Percentiles rank a stretch among this genome's conserved stretches.
Conservation (phyloP, 1,284 basidiomycete genomes). For the Ceratobasidium sp. region DNA sequence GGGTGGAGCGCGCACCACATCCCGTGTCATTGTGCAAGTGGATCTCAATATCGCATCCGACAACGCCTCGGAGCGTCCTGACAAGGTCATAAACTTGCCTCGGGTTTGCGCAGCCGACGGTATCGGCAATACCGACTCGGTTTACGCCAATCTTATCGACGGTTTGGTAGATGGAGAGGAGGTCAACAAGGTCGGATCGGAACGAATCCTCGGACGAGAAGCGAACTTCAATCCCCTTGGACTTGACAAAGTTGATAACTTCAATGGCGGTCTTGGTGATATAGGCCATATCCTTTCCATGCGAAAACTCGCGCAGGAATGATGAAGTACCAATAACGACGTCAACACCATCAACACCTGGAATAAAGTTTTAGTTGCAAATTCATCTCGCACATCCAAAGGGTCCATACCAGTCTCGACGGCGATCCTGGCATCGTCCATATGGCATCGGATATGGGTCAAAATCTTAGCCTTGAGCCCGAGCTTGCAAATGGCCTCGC, state of each 20-base stretch:
- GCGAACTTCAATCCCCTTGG: slow-evolving; percentile 99
- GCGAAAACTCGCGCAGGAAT: slow-evolving; percentile 99
- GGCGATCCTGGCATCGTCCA: slow-evolving; percentile 99
- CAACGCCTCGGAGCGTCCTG: slow-evolving; percentile 94
- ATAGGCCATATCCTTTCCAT: slow-evolving; percentile 99
- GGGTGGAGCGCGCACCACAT: slow-evolving; percentile 75
- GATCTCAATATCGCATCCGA: slow-evolving; percentile 96
- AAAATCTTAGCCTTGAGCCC: slow-evolving; percentile 97
- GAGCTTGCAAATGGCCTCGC: slow-evolving; percentile 99
- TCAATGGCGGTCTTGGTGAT: slow-evolving; percentile 99
- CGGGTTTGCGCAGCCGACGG: slow-evolving; percentile 98
- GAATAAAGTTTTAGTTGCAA: slow-evolving; percentile 32
- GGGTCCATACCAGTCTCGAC: slow-evolving; percentile 89
- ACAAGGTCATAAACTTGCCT: slow-evolving; percentile 99
- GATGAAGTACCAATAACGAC: slow-evolving; percentile 99
- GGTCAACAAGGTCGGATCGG: slow-evolving; percentile 99
- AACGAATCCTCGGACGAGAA: slow-evolving; percentile 99
- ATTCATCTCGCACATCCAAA: neutral
- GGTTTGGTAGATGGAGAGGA: slow-evolving; percentile 98
- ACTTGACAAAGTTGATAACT: slow-evolving; percentile 99
- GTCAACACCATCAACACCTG: slow-evolving; percentile 98
- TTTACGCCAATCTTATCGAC: slow-evolving; percentile 99
- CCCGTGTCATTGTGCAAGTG: slow-evolving; percentile 99
- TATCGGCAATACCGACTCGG: slow-evolving; percentile 99
- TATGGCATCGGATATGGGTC: slow-evolving; percentile 99